Base-by-base conservation (phyloP, 148 eudicot species). In the Chenopodium suecicum region DNA sequence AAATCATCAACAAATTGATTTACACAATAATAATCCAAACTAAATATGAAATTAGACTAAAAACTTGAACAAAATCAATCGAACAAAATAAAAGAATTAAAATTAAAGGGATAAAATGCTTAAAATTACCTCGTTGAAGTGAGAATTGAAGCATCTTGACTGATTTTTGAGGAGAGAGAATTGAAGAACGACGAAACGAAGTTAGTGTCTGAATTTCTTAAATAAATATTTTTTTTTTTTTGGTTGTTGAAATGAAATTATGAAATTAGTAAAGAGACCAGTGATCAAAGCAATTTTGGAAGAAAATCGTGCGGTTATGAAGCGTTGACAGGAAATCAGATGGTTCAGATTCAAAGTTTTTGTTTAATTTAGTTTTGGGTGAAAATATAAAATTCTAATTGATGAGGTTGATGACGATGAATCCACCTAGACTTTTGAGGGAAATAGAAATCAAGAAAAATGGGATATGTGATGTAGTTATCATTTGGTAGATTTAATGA, bases 91-190 rank as follows among this genome's bases (percentile, higher is more conserved):
- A 20, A 32, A 75, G 7, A 1, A 20, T 31, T 31, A 41, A 76
- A 81, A 41, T 41, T 1, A 7, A 44, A 9, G 14, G 22, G 1
- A 72, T 22, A 46, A 72, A 41, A 41, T 41, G 56, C 11, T 71
- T 44, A 13, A 44, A 79, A 54, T 77, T 84, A 94, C 98, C 98
- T 89, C 93, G 90, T 73, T 91, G 91, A 83, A 92, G 86, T 58
- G 94, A 84, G 82, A 87, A 79, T 79, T 84, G 88, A 82, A 92
- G 83, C 98, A 94, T 92, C 70, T 81, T 86, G 72, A 32, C 75
- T 80, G 20, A 83, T 34, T 46, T 69, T 10, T 58, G 70, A 10
- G 83, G 60, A 71, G 73, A 75, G 80, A 70, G 60, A 70, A 9
- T 16, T 32, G 70, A 66, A 47, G 37, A 19, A 12, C 16, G 65